Conservation (phyloP, 305 asterid genomes). For the Solanum hybrid region DNA sequence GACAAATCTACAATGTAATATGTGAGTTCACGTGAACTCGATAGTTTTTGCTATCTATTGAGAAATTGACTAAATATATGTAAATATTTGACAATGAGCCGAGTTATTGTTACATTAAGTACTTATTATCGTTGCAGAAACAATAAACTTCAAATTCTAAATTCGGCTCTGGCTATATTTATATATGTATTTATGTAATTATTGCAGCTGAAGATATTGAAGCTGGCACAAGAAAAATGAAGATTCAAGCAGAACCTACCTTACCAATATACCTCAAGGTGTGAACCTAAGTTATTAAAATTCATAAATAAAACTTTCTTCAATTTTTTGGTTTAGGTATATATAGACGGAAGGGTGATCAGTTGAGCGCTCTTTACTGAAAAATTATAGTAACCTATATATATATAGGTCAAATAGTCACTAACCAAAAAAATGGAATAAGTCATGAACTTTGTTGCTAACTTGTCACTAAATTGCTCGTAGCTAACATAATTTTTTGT, state of each 20-base stretch:
- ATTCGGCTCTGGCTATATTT: background rate
- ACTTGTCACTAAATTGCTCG: background rate
- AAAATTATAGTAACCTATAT: background rate
- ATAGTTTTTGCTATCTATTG: background rate
- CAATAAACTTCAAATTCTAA: background rate
- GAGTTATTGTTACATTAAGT: background rate
- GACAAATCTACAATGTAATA: background rate
- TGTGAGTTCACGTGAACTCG: background rate
- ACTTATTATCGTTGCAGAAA: background rate
- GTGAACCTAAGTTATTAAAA: constrained; percentile 16
- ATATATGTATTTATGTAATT: constrained; percentile 3
- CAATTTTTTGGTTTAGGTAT: background rate
- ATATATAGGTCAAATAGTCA: background rate
- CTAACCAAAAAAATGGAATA: background rate
- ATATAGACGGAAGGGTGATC: background rate
- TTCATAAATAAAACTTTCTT: background rate
- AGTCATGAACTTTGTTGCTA: background rate
- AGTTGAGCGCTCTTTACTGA: background rate
- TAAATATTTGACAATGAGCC: background rate
- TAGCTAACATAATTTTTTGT: background rate
- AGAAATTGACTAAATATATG: background rate
- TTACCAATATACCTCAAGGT: constrained; percentile 93
- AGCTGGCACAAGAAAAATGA: constrained; percentile 65
- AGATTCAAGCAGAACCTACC: constrained; percentile 71
- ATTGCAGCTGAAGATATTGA: constrained; percentile 84